These are phyloP conservation scores for Backusella liffmaniae DNA, from an alignment of 192 early-diverging fungal species.

Conservation along the genomic window DNA sequence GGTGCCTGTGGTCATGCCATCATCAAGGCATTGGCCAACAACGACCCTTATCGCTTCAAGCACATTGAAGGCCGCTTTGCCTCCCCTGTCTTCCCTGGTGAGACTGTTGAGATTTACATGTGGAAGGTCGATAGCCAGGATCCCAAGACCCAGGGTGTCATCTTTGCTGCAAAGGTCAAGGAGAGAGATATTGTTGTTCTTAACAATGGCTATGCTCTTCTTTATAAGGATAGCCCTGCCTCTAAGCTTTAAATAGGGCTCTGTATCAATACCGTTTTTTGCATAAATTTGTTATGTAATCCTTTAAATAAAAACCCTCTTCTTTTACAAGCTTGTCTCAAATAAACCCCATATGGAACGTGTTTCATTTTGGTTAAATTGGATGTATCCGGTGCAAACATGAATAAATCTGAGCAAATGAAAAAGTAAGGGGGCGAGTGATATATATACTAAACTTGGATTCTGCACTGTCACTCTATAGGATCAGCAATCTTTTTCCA, in stretches of 20 bases:
- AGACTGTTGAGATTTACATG: constrained; percentile 66
- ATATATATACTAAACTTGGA: not conserved
- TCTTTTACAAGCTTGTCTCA: too few relatives aligned
- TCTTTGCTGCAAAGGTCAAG: constrained; percentile 58
- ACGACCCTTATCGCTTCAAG: constrained; percentile 57
- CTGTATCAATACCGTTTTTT: not conserved
- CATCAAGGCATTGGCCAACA: constrained; percentile 48
- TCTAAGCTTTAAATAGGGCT: constrained; percentile 12
- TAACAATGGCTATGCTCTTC: constrained; percentile 54
- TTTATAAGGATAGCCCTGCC: constrained; percentile 21
- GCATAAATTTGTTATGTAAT: too few relatives aligned
- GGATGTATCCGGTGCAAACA: not conserved
- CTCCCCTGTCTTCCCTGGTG: constrained; percentile 72
- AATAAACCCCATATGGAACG: not conserved
- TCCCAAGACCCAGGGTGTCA: constrained; percentile 46
- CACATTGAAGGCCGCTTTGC: constrained; percentile 67
- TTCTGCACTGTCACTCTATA: not conserved
- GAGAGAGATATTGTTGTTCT: constrained; percentile 63
- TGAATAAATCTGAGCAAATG: not conserved
- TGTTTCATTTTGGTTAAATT: not conserved
- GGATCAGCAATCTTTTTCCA: not conserved
- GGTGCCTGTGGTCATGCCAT: constrained; percentile 59
- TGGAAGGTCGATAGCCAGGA: constrained; percentile 61
- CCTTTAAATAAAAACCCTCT: too few relatives aligned
- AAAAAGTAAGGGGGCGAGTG: not conserved